phyloP scores from a whole-genome alignment of 352 stramenopile species.

The Globisporangium parvum region DNA sequence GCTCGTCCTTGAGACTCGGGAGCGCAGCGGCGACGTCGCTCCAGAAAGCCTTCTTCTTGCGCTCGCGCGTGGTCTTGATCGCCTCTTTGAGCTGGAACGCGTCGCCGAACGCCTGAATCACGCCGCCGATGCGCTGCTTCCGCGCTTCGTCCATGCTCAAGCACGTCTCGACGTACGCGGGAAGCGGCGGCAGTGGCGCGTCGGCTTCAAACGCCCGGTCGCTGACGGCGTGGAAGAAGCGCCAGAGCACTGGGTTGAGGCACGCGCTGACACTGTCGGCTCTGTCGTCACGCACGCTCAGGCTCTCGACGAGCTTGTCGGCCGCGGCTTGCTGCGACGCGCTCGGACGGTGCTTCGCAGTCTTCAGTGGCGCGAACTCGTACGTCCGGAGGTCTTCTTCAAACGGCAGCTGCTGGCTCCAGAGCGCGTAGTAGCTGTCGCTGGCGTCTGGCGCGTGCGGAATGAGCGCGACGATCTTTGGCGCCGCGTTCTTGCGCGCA shows the following conservation, averaged over 20 bases:
- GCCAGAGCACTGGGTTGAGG: constrained; percentile 67
- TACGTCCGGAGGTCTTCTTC: constrained; percentile 77
- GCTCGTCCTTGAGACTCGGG: constrained; percentile 25
- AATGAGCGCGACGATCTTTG: constrained; percentile 72
- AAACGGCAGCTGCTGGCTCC: constrained; percentile 67
- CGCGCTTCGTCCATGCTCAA: constrained; percentile 55
- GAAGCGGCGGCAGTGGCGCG: constrained; percentile 38
- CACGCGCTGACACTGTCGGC: constrained; percentile 43
- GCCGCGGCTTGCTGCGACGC: constrained; percentile 52
- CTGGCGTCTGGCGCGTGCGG: constrained; percentile 31
- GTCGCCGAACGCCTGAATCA: constrained; percentile 67
- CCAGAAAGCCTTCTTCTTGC: constrained; percentile 80
- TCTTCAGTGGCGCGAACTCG: constrained; percentile 68
- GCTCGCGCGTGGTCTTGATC: constrained; percentile 49
- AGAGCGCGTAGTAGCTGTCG: constrained; percentile 67
- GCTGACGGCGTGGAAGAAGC: constrained; percentile 66
- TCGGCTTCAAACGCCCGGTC: constrained; percentile 49
- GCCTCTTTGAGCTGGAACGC: constrained; percentile 76
- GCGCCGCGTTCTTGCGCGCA: constrained; percentile 61
- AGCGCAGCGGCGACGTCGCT: constrained; percentile 44
- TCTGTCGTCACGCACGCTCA: constrained; percentile 67
- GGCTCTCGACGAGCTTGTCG: constrained; percentile 64
- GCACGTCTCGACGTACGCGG: constrained; percentile 46
- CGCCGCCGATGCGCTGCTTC: constrained; percentile 35
- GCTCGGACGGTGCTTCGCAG: constrained; percentile 38